Conservation (phyloP, 2,329 filamentous ascomycete genomes). For the Emmonsia crescens region DNA sequence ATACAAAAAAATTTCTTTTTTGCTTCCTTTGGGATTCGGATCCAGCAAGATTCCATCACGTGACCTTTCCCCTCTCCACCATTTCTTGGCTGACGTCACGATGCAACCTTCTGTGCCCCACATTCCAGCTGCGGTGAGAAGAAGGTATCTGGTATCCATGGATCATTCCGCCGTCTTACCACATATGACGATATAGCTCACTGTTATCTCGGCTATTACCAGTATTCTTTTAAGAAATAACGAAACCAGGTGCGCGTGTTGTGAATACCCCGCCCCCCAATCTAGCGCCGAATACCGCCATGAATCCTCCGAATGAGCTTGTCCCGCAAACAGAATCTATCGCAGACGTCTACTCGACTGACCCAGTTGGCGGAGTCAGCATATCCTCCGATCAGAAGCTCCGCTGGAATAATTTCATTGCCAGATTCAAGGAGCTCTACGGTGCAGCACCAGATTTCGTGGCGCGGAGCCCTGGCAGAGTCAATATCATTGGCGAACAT, state of each 20-base stretch:
- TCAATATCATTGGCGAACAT: conserved; percentile 98
- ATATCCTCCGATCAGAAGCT: conserved; percentile 55
- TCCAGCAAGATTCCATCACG: no score
- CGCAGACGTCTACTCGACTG: conserved; percentile 70
- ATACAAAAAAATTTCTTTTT: no score
- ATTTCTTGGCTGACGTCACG: neutral
- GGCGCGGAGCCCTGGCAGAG: conserved; percentile 79
- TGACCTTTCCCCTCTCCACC: no score
- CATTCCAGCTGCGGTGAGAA: neutral
- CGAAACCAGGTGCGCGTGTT: neutral
- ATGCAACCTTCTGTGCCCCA: neutral
- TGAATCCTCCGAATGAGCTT: conserved; percentile 18
- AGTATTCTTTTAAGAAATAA: neutral
- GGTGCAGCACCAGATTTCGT: conserved; percentile 66
- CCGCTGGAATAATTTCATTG: conserved; percentile 65
- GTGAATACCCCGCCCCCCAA: neutral
- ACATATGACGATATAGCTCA: neutral
- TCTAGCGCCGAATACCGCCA: neutral
- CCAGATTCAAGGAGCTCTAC: conserved; percentile 60
- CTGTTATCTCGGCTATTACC: neutral
- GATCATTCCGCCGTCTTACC: neutral
- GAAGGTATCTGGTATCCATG: neutral
- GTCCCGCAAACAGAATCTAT: conserved; percentile 69
- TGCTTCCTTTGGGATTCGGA: neutral
- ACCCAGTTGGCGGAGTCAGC: conserved; percentile 63